Base-by-base conservation (phyloP, 1,139 yeast species). In the Lodderomyces pseudojiufengensis region DNA sequence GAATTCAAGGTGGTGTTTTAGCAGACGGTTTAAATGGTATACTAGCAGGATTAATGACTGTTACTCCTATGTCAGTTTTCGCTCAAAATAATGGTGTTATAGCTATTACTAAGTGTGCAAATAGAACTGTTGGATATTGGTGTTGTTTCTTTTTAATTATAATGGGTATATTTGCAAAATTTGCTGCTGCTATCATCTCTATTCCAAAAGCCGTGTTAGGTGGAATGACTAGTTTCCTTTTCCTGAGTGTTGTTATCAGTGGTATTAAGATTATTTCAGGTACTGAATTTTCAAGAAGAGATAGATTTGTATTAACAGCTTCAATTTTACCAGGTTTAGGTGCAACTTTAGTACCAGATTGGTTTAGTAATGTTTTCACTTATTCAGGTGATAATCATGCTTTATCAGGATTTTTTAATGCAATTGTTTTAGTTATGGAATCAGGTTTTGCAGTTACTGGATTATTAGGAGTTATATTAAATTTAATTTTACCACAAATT, bases 71-170 rank as follows among this genome's bases (percentile, higher is more conserved):
- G 77, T 80, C 92, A 11, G 82, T 92, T 0, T 87, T 87, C 65
- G 95, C 96, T 10, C 96, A 87, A 61, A 88, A 87, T 63, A 88
- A 88, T 57, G 96, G 96, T 65, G 95, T 87, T 43, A 86, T 88
- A 47, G 81, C 95, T 27, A 73, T 87, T 54, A 87, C 96, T 35
- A 86, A 85, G 55, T 86, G 95, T 64, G 96, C 95, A 38, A 80
- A 83, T 51, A 75, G 94, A 61, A 69, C 72, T 31, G 95, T 82
- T 24, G 97, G 96, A 31, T 84, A 83, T 64, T 86, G 94, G 84
- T 80, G 92, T 66, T 86, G 94, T 49, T 80, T 83, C 63, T 84
- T 84, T 65, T 65, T 88, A 52, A 55, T 87, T 35, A 55, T 88
- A 41, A 85, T 87, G 95, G 96, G 97, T 29, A 62, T 87, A 27